Evolutionary conservation across 495 filamentous ascomycete genomes (phyloP), one percentile per base, ranked within the genome.

Genomic region (Xylaria bambusicola): DNA sequence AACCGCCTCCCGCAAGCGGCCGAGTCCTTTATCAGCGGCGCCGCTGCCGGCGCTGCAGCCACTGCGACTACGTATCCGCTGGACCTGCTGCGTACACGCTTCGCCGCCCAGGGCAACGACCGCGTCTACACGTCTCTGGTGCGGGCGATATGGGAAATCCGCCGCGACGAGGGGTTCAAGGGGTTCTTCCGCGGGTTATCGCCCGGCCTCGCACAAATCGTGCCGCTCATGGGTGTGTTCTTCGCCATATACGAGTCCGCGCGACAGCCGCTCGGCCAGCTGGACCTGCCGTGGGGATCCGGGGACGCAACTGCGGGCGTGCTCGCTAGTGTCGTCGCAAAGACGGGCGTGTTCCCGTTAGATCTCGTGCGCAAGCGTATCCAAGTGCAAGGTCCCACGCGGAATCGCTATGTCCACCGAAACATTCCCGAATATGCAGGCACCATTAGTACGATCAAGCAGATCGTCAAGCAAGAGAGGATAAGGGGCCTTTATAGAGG

Each of bases 221-320:
- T 97, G 18, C 94, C 94, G 3, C 93, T 93, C 70, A 98, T 98
- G 93, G 95, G 95, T 2, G 70, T 95, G 4, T 98, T 98, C 76
- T 98, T 98, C 76, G 84, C 89, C 35, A 81, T 84, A 42, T 98
- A 98, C 76, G 95, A 98, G 73, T 72, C 80, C 20, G 69, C 91
- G 40, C 79, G 88, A 12, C 74, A 79, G 29, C 77, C 72, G 7
- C 67, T 88, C 47, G 69, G 71, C 0, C 45, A 56, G 6, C 68
- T 89, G 33, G 77, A 86, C 1, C 71, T 93, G 26, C 87, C 91
- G 0, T 87, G 88, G 63, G 88, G 91, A 9, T 86, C 84, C 7
- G 86, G 88, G 9, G 90, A 96, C 71, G 94, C 93, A 0, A 78
- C 86, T 0, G 87, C 93, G 1, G 95, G 93, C 15, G 79, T 93